Percentiles rank a stretch among this genome's conserved stretches.
These are phyloP conservation scores for Pyrenochaeta sp. DNA, from an alignment of 2,329 filamentous ascomycete species.

Conservation along the genomic window DNA sequence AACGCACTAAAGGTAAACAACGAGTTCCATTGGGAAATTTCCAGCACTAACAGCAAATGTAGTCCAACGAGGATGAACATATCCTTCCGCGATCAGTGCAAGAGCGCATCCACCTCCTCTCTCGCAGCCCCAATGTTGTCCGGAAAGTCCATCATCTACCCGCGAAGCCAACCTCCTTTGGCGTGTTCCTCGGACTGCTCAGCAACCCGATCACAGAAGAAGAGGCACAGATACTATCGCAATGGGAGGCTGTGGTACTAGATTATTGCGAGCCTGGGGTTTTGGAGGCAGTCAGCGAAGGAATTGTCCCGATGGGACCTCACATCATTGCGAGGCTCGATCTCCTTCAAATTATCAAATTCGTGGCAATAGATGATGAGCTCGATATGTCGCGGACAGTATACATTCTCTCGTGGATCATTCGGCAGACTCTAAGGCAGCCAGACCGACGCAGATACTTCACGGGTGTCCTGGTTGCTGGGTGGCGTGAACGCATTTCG, in stretches of 20 bases:
- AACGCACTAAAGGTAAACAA: slow-evolving; percentile 30
- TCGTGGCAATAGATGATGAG: slow-evolving; percentile 27
- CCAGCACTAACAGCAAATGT: slow-evolving; percentile 13
- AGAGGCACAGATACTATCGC: slow-evolving; percentile 33
- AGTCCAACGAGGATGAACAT: slow-evolving; percentile 24
- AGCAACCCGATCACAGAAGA: slow-evolving; percentile 33
- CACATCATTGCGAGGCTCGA: slow-evolving; percentile 45
- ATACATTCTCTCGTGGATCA: slow-evolving; percentile 32
- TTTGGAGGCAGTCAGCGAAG: slow-evolving; percentile 37
- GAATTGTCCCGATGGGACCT: slow-evolving; percentile 31
- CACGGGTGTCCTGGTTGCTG: slow-evolving; percentile 43
- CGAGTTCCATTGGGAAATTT: not conserved
- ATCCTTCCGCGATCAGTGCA: slow-evolving; percentile 36
- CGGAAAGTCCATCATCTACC: slow-evolving; percentile 26
- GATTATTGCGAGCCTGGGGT: slow-evolving; percentile 40
- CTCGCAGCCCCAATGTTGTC: slow-evolving; percentile 25
- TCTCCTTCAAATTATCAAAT: slow-evolving; percentile 32
- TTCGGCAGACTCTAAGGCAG: slow-evolving; percentile 32
- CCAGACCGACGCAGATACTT: slow-evolving; percentile 36
- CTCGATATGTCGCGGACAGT: slow-evolving; percentile 34
- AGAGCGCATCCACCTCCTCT: slow-evolving; percentile 39
- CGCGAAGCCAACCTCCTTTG: slow-evolving; percentile 43
- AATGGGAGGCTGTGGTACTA: slow-evolving; percentile 44
- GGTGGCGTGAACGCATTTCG: slow-evolving; percentile 41
- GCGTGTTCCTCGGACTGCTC: slow-evolving; percentile 43